These are phyloP conservation scores for Mycena filopes DNA, from an alignment of 768 basidiomycete genomes.

Conservation along the genomic window DNA sequence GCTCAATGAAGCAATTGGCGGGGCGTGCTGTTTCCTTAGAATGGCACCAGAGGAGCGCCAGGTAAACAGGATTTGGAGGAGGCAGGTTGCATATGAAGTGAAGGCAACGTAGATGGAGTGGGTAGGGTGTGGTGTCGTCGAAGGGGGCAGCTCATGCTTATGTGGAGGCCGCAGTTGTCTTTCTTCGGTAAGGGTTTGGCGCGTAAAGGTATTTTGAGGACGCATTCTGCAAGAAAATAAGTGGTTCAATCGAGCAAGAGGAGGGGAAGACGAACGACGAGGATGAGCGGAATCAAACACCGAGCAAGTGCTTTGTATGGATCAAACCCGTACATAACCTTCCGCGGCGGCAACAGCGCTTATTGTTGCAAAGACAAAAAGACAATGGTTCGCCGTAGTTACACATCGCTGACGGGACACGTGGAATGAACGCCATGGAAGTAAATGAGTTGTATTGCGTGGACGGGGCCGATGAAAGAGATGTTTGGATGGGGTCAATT, in stretches of 20 bases:
- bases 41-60: not conserved
- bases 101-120: slow-evolving; percentile 2
- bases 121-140: no score
- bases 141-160: no score
- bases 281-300: not conserved
- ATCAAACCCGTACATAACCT: not conserved
- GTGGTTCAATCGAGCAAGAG: not conserved
- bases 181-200: not conserved
- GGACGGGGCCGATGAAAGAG: not conserved
- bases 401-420: not conserved
- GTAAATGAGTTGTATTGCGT: not conserved
- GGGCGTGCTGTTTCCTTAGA: no score
- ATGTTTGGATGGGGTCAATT: not conserved
- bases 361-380: slow-evolving; percentile 29
- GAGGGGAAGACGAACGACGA: not conserved
- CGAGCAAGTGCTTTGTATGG: not conserved
- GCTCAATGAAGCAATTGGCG: not conserved
- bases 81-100: not conserved
- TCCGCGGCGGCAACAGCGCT: slow-evolving; percentile 13
- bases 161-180: no score
- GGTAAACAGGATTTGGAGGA: not conserved
- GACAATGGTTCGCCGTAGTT: slow-evolving; percentile 14
- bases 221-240: not conserved
- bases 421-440: not conserved
- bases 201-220: not conserved